Base-by-base conservation (phyloP, 2,329 filamentous ascomycete genomes). In the Neofusicoccum umdonicola region DNA sequence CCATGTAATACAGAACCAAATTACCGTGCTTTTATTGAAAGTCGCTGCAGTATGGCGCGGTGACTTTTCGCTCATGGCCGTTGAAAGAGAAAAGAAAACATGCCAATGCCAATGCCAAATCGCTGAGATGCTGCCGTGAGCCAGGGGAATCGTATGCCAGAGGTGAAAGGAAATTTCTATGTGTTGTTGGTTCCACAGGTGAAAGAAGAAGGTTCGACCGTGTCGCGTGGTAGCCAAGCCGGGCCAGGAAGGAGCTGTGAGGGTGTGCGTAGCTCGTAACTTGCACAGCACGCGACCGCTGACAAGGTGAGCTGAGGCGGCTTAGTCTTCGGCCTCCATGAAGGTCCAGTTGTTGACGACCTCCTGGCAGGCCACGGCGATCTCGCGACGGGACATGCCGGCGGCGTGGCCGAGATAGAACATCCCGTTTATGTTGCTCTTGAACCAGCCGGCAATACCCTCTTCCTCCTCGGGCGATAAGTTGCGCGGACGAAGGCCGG, bases 401-500 rank as follows among this genome's bases (percentile, higher is more conserved):
- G 54, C 39, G n/a, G 39, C 39, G 54, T 58, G 22, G 54, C 39
- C 54, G 22, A 58, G 22, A 41, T 44, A 45, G 54, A 58, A 45
- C 39, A 58, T 44, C 39, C 54, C 54, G 41, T 45, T 58, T 8
- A 60, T 35, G 56, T 47, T 60, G 56, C 41, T 47, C 42, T 60
- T 60, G 56, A 60, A 45, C 54, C 41, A 44, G 22, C 27, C 31
- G 8, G 37, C 41, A 6, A 60, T 39, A 31, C 22, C 56, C n/a
- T 47, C 42, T 9, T 47, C 31, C 8, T 60, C 42, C 22, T 60
- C 42, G 56, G 31, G n/a, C 9, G 41, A 37, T 13, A 12, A 11
- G 56, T 47, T 13, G 37, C 39, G 54, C 8, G 39, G 54, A 17
- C 54, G 54, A 17, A 47, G 56, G 31, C 31, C 8, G 41, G 8